Conservation (phyloP, 805 yeast species). For the Groenewaldozyma salmanticensis region DNA sequence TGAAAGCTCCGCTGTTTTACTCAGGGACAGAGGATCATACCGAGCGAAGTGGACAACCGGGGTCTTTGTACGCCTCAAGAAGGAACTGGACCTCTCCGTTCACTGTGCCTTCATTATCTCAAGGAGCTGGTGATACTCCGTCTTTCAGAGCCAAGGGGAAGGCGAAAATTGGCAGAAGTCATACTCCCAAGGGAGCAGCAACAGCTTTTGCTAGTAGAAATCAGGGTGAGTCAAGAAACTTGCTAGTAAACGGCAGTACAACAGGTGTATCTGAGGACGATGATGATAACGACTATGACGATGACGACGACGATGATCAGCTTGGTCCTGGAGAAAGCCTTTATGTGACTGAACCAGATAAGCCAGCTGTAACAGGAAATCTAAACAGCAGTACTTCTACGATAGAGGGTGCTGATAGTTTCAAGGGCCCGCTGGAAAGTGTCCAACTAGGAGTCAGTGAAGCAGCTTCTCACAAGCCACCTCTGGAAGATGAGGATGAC, state of each 20-base stretch:
- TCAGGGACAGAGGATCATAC: conserved; percentile 19
- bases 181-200: neutral
- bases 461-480: neutral
- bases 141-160: too few relatives aligned
- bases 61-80: conserved; percentile 11
- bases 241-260: neutral
- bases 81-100: conserved; percentile 11
- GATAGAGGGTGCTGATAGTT: conserved; percentile 5
- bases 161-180: too few relatives aligned
- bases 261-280: neutral
- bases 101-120: conserved; percentile 1
- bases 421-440: conserved; percentile 3
- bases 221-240: neutral
- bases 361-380: neutral
- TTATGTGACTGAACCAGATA: conserved; percentile 1
- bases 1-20: conserved; percentile 23
- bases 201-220: neutral
- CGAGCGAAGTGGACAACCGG: neutral
- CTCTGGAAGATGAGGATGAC: neutral
- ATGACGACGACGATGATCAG: conserved; percentile 9
- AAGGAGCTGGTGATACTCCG: too few relatives aligned
- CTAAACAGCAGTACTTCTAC: conserved; percentile 9
- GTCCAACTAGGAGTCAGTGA: neutral
- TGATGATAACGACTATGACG: conserved; percentile 7
- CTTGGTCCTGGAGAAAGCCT: conserved; percentile 3